Conservation (phyloP, 164 flowering plant genomes). For the Kingdonia uniflora region DNA sequence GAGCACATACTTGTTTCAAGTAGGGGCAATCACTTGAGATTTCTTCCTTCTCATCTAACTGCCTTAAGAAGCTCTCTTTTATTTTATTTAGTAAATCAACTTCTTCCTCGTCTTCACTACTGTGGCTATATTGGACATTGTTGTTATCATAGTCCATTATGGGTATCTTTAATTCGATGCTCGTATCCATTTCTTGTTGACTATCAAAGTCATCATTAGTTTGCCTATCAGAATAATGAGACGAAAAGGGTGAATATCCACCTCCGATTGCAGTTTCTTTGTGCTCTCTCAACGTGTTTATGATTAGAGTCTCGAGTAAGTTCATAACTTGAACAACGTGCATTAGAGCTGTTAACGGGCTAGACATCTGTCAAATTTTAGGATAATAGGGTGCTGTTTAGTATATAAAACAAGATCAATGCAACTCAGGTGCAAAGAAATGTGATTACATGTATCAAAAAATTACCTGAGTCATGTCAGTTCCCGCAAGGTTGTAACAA, state of each 20-base stretch:
- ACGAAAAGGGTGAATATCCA: too few relatives aligned
- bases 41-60: slow-evolving; percentile 33
- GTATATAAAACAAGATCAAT: too few relatives aligned
- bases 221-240: too few relatives aligned
- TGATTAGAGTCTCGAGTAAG: too few relatives aligned
- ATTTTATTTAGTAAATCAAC: slow-evolving; percentile 41
- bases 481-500: too few relatives aligned
- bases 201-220: too few relatives aligned
- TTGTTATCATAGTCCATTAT: slow-evolving; percentile 36
- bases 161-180: slow-evolving; percentile 41
- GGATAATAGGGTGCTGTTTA: too few relatives aligned
- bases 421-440: too few relatives aligned
- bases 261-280: slow-evolving; percentile 55
- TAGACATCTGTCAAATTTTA: too few relatives aligned
- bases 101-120: slow-evolving; percentile 32
- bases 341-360: slow-evolving; percentile 96
- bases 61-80: slow-evolving; percentile 63
- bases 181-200: too few relatives aligned
- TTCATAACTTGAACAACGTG: too few relatives aligned
- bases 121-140: slow-evolving; percentile 20
- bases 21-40: slow-evolving; percentile 11
- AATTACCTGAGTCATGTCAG: slow-evolving; percentile 93
- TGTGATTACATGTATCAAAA: too few relatives aligned
- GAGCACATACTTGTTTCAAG: slow-evolving; percentile 12
- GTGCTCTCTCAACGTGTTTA: slow-evolving; percentile 59